Evolutionary conservation across 495 filamentous ascomycete genomes (phyloP), one percentile per base, ranked within the genome.

Genomic region (Trichoderma asperelloides): DNA sequence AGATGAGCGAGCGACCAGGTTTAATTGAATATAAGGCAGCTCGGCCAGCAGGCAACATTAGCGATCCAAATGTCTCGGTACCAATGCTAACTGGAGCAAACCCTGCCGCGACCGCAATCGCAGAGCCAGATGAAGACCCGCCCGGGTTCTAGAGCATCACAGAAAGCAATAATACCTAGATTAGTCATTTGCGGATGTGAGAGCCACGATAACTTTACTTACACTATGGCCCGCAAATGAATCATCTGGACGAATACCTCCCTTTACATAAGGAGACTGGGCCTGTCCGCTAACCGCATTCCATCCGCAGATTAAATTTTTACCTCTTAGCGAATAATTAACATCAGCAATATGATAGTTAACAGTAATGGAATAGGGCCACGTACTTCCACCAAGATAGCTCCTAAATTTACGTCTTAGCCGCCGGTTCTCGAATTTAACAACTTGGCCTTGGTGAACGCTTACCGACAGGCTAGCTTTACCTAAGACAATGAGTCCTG

Each of bases 1-100:
- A 87, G 1, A 85, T 87, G 60, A 88, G 72, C 2, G 87, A 87
- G 41, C 89, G 86, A 0, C 86, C 88, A 8, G 87, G 87, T 73
- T 89, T 90, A 72, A 89, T 86, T 18, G 87, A 87, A 9, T 89
- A 86, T 0, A 79, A 40, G 28, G 74, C 73, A 74, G 76, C 83
- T 21, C 69, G 49, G 40, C 71, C 63, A 41, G 71, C 71, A 13
- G 76, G 79, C 33, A 68, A 71, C 18, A 75, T 71, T 51, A 78
- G 78, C 4, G 63, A 64, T 16, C 63, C 63, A 30, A 41, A 37
- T 25, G 63, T 64, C 63, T 64, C 63, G 0, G 63, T 74, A 23
- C 71, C 77, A 11, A 79, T 62, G 21, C 69, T 57, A 4, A 66
- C 72, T 2, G 69, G 37, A 13, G 74, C 72, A 1, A 79, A 69